Evolutionary conservation across 176 grass and related monocot genomes (phyloP).

Genomic region (Bonia amplexicaulis): DNA sequence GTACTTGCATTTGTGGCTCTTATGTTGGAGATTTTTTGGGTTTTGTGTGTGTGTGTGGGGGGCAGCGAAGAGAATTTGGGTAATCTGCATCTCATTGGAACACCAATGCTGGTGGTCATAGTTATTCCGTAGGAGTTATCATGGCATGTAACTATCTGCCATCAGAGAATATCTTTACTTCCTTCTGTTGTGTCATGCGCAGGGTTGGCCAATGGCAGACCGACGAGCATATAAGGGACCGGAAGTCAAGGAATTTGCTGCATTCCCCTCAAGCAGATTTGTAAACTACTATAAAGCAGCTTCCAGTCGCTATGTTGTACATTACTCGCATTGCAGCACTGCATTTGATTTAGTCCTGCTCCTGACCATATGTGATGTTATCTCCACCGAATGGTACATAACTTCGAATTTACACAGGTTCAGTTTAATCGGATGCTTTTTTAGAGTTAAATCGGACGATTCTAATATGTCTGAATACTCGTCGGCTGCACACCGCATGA

Average conservation of each 20-base stretch:
- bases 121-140: too few species aligned
- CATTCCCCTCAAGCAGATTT: not conserved
- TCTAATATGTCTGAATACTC: not conserved
- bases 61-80: too few species aligned
- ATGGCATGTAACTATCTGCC: too few species aligned
- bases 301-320: not conserved
- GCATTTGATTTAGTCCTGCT: not conserved
- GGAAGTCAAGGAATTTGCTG: not conserved
- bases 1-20: too few species aligned
- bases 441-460: not conserved
- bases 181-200: too few species aligned
- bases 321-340: not conserved
- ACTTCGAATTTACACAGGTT: not conserved
- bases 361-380: not conserved
- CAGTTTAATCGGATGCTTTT: not conserved
- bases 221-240: not conserved
- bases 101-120: too few species aligned
- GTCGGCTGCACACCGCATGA: not conserved
- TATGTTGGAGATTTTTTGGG: too few species aligned
- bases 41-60: too few species aligned
- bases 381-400: not conserved
- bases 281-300: not conserved
- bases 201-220: too few species aligned
- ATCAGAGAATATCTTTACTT: too few species aligned
- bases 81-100: too few species aligned